Evolutionary conservation across 2,329 filamentous ascomycete species (phyloP), one percentile per base, ranked within the genome.

Genomic region (Pseudopithomyces maydicus): DNA sequence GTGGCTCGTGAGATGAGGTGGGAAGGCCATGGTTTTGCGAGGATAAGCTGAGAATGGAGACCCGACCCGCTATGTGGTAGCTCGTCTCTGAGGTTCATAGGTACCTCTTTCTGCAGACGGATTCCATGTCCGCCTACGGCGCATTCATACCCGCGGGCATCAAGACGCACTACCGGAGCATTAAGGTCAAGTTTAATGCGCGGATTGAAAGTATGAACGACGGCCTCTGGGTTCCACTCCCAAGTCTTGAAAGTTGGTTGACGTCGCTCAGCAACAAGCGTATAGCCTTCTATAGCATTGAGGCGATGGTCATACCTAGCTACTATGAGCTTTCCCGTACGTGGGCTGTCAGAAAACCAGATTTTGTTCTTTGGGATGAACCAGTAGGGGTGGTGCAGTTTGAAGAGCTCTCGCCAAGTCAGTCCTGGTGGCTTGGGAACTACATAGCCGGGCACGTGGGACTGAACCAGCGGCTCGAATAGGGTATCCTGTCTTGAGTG

Each of bases 221-320:
- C 82, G 15, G 92, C 88, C 17, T 86, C 78, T 12, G 78, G 77
- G 56, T 93, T 84, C 57, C 82, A 83, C 46, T 84, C 77, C 90
- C 90, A 96, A 3, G 82, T 76, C 58, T 87, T 79, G 50, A 87
- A 82, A 2, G 79, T 79, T 6, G 84, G 82, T 22, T 77, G 74
- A 1, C 78, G 79, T 51, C 87, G 82, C 51, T 87, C 84, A 1
- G 90, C 91, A 3, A 93, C 79, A 15, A 97, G 78, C 15, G 88
- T 85, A 71, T 93, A 92, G 2, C 86, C 92, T 76, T 95, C 90
- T 54, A 97, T 96, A 65, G 87, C 88, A 15, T 88, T 90, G 42
- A 85, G 82, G 3, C 84, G 78, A 44, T 87, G 84, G 70, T 97
- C 87, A 69, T 92, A 97, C 12, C 90, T 87, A n/a, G 84, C 83